Evolutionary conservation across 148 eudicot species (phyloP).

Genomic region (Silene uniflora): DNA sequence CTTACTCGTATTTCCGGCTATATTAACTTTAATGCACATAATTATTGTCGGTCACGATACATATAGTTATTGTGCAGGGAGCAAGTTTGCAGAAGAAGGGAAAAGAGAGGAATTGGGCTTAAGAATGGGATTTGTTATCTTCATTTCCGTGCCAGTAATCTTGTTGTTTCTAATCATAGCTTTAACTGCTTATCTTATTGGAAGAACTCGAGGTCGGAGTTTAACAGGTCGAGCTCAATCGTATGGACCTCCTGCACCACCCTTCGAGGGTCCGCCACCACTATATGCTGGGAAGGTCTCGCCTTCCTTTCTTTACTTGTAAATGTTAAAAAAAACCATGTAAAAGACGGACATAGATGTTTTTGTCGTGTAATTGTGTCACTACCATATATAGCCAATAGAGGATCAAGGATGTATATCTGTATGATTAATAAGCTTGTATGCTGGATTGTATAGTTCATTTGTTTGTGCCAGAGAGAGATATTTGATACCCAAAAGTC

Average conservation of each 20-base stretch:
- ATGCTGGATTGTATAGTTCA: background rate
- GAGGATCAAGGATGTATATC: background rate
- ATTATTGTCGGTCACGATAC: background rate
- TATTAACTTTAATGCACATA: too few relatives aligned
- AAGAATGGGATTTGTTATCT: constrained; percentile 39
- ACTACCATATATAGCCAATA: background rate
- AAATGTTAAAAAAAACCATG: background rate
- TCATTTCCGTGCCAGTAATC: constrained; percentile 47
- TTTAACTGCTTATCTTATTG: constrained; percentile 49
- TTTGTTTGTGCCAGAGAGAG: too few relatives aligned
- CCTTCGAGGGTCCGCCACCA: constrained; percentile 21
- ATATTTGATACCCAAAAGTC: too few relatives aligned
- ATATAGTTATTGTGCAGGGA: background rate
- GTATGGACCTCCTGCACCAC: constrained; percentile 52
- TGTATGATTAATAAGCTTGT: background rate
- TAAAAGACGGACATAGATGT: too few relatives aligned
- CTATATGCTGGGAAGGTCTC: constrained; percentile 10
- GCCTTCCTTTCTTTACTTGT: background rate
- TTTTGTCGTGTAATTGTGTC: background rate
- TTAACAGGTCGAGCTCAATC: constrained; percentile 29
- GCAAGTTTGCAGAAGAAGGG: constrained; percentile 15
- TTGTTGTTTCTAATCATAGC: constrained; percentile 43
- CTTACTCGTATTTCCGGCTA: background rate
- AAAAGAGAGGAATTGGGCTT: background rate
- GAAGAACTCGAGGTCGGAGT: constrained; percentile 38